phyloP scores from a whole-genome alignment of 2,329 filamentous ascomycete species.

The Fusarium xylarioides region DNA sequence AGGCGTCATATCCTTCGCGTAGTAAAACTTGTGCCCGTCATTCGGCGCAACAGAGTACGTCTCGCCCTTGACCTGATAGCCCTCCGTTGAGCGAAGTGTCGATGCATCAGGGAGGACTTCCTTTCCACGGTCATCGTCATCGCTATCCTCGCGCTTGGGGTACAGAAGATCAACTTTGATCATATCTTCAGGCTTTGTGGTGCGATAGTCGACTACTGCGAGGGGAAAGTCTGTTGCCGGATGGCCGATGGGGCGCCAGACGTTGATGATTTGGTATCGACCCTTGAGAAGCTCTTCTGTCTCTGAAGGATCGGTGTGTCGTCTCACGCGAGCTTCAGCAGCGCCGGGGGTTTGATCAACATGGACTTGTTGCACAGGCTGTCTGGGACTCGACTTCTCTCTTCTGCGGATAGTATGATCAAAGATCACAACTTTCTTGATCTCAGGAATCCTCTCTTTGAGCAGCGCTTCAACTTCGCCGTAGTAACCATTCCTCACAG shows the following conservation, averaged over 20 bases:
- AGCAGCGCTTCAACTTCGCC: conserved; percentile 67
- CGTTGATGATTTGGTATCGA: conserved; percentile 65
- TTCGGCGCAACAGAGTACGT: conserved; percentile 33
- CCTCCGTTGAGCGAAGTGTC: conserved; percentile 27
- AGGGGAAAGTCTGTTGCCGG: conserved; percentile 38
- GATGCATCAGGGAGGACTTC: conserved; percentile 29
- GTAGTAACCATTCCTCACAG: conserved; percentile 68
- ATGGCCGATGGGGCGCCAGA: conserved; percentile 47
- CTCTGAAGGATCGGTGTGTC: conserved; percentile 61
- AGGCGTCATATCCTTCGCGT: conserved; percentile 41
- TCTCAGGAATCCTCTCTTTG: conserved; percentile 60
- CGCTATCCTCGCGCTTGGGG: conserved; percentile 31
- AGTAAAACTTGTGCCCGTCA: conserved; percentile 38
- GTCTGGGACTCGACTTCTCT: conserved; percentile 62
- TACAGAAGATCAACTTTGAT: conserved; percentile 39
- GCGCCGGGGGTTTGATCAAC: conserved; percentile 75
- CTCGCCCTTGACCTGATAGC: conserved; percentile 38
- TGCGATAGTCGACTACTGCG: conserved; percentile 38
- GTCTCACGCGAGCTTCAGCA: conserved; percentile 67
- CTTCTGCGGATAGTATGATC: conserved; percentile 75
- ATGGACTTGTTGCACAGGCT: conserved; percentile 75
- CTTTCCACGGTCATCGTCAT: conserved; percentile 40
- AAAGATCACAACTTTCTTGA: conserved; percentile 73
- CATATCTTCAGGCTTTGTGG: conserved; percentile 37
- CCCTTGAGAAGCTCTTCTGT: conserved; percentile 48